Evolutionary conservation across 2,329 filamentous ascomycete genomes (phyloP).

Genomic region (Trichoderma lentiforme): DNA sequence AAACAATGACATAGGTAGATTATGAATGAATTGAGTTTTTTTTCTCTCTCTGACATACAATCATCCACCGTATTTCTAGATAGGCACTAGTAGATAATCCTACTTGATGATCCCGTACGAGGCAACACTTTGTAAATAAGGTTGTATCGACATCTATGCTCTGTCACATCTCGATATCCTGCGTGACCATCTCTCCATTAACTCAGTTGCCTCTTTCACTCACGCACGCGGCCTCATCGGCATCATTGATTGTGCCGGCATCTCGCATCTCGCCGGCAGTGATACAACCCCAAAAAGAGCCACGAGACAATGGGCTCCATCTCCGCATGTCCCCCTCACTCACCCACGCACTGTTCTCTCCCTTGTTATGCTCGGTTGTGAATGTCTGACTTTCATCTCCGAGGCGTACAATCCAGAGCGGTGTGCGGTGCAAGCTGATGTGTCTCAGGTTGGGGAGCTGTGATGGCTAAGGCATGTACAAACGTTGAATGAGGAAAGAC

Average conservation of each 20-base stretch:
- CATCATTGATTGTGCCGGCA: not conserved
- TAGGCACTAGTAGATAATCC: not conserved
- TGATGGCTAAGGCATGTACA: not conserved
- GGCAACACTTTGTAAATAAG: not conserved
- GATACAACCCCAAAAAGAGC: not conserved
- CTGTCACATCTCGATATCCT: not conserved
- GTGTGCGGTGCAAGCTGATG: not conserved
- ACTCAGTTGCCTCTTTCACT: not conserved
- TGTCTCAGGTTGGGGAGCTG: not conserved
- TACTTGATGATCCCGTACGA: not conserved
- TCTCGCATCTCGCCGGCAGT: not conserved
- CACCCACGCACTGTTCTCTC: not conserved
- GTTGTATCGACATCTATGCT: not conserved
- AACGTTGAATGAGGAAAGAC: not conserved
- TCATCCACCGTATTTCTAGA: not conserved
- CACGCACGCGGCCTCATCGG: not conserved
- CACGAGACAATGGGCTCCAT: not conserved
- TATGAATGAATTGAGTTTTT: not conserved
- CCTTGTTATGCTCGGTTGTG: not conserved
- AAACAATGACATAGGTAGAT: not conserved
- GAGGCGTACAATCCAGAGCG: not conserved
- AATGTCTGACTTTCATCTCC: not conserved
- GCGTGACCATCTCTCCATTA: not conserved
- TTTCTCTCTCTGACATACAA: not conserved
- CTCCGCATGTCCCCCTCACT: conserved; percentile 1